Evolutionary conservation across 768 basidiomycete species (phyloP).

Genomic region (Amanita pseudoporphyria): DNA sequence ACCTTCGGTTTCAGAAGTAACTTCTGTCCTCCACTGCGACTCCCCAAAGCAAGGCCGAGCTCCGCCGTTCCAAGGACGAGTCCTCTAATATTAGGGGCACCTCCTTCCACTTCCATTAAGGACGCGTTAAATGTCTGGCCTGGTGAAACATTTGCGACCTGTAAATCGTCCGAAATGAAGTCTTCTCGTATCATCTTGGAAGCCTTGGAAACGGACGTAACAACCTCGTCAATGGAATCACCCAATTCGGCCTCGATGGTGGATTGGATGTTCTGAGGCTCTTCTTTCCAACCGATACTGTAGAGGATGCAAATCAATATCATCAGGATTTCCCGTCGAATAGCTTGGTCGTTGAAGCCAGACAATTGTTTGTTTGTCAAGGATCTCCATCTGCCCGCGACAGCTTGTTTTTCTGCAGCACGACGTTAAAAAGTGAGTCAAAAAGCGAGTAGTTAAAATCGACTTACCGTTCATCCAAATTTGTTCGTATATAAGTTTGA

Average conservation of each 20-base stretch:
- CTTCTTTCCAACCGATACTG: neutral
- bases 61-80: neutral
- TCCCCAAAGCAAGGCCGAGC: neutral
- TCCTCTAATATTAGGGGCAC: neutral
- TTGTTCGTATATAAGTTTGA: neutral
- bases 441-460: too few species aligned
- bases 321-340: neutral
- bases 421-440: neutral
- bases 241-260: neutral
- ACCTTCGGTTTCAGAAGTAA: neutral
- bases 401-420: constrained; percentile 1
- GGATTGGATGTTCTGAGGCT: neutral
- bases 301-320: neutral
- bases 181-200: constrained; percentile 1
- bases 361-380: neutral
- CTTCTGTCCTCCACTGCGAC: neutral
- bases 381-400: neutral
- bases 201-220: neutral
- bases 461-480: neutral
- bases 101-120: neutral
- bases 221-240: neutral
- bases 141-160: neutral
- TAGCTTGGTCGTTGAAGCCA: neutral
- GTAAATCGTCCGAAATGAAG: neutral
- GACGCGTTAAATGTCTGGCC: neutral